Percentiles rank a stretch among this genome's conserved stretches.
Conservation (phyloP, 306 rosid genomes). For the Casuarina equisetifolia region DNA sequence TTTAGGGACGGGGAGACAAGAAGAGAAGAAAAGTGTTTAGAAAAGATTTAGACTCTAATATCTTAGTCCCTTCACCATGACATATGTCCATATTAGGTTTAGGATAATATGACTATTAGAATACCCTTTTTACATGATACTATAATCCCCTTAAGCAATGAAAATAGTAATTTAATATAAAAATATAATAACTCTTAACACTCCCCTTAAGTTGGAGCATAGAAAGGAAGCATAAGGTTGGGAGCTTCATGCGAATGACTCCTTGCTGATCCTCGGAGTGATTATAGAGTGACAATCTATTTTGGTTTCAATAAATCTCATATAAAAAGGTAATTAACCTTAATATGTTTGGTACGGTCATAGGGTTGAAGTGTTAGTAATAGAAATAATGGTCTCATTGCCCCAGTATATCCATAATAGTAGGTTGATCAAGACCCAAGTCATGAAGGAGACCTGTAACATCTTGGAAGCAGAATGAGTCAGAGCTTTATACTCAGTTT, state of each 20-base stretch:
- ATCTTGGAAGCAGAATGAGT: not conserved
- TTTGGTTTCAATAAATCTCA: not conserved
- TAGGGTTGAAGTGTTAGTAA: not conserved
- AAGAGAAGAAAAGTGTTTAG: too few species aligned
- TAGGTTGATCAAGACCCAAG: not conserved
- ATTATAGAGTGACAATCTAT: not conserved
- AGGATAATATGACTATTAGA: not conserved
- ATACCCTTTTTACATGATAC: not conserved
- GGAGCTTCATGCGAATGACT: not conserved
- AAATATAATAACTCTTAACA: too few species aligned
- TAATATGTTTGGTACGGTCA: not conserved
- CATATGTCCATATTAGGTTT: not conserved
- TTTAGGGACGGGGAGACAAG: too few species aligned
- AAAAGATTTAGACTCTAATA: too few species aligned
- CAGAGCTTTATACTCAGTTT: not conserved
- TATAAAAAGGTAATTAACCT: not conserved
- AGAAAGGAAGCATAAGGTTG: not conserved
- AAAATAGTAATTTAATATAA: too few species aligned
- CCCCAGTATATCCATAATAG: not conserved
- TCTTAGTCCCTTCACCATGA: too few species aligned
- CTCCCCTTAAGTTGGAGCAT: not conserved
- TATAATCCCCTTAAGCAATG: not conserved
- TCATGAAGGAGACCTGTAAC: not conserved
- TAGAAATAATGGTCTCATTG: not conserved
- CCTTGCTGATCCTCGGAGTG: not conserved